Conservation (phyloP, 179 eudicot species). For the Actinidia arguta region DNA sequence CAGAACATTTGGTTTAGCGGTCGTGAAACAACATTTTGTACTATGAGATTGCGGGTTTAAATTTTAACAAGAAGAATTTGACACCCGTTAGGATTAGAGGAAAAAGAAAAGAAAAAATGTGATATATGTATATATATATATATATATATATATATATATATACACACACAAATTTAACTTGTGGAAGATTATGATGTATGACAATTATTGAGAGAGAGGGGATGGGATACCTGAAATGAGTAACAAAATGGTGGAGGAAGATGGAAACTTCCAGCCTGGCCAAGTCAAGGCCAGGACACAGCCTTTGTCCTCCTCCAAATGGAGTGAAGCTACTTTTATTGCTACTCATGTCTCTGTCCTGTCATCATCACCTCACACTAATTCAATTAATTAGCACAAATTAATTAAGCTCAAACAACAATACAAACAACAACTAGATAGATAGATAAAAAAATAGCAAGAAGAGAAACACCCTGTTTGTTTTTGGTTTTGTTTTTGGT, state of each 20-base stretch:
- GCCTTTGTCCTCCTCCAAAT: constrained; percentile 95
- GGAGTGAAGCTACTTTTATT: constrained; percentile 73
- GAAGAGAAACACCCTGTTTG: not conserved
- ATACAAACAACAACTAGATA: not conserved
- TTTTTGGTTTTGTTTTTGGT: not conserved
- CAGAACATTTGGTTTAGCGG: too few species aligned
- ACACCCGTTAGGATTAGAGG: too few species aligned
- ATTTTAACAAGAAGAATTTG: too few species aligned
- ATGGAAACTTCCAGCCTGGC: constrained; percentile 94
- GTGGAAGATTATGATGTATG: not conserved
- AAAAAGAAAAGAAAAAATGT: too few species aligned
- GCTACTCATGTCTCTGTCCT: constrained; percentile 58
- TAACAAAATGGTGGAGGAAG: constrained; percentile 87
- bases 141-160: too few species aligned
- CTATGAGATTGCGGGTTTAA: too few species aligned
- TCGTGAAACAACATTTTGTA: too few species aligned
- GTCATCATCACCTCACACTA: not conserved
- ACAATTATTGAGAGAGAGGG: not conserved
- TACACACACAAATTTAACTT: too few species aligned
- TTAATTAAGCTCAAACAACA: not conserved
- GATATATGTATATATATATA: too few species aligned
- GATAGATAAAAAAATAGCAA: not conserved
- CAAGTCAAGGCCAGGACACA: constrained; percentile 94
- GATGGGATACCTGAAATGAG: constrained; percentile 61
- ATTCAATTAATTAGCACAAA: too few species aligned